phyloP scores from a whole-genome alignment of 768 basidiomycete genomes.

The Kondoa subrosea region DNA sequence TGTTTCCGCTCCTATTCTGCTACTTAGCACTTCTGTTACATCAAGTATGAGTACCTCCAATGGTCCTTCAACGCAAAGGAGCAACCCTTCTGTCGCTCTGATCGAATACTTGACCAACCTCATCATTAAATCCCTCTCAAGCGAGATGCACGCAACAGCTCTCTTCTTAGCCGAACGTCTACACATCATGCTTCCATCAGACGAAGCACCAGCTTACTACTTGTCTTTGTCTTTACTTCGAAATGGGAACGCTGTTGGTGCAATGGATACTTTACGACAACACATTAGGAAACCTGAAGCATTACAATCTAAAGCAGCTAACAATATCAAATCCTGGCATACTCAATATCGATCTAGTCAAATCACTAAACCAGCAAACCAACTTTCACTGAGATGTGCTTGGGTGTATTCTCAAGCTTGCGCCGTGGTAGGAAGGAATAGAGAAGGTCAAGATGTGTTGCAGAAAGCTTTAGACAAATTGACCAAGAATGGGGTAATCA shows the following conservation, averaged over 20 bases:
- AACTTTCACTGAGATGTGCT: slow-evolving; percentile 54
- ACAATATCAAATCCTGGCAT: not conserved
- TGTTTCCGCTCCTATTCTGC: too few relatives aligned
- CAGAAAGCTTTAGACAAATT: slow-evolving; percentile 11
- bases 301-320: not conserved
- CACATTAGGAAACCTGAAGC: slow-evolving; percentile 10
- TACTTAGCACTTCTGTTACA: too few relatives aligned
- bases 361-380: slow-evolving; percentile 42
- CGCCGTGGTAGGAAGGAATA: slow-evolving; percentile 50
- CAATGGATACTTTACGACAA: slow-evolving; percentile 44
- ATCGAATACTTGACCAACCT: slow-evolving; percentile 8
- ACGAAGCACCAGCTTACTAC: slow-evolving; percentile 68
- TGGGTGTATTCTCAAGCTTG: slow-evolving; percentile 67
- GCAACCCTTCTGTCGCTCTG: not conserved
- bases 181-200: slow-evolving; percentile 49
- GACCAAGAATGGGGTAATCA: not conserved
- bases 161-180: slow-evolving; percentile 80
- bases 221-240: slow-evolving; percentile 61
- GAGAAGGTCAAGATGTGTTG: slow-evolving; percentile 42
- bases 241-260: slow-evolving; percentile 56
- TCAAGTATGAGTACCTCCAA: not conserved
- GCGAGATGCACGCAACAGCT: slow-evolving; percentile 40
- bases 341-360: not conserved
- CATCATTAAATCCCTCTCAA: slow-evolving; percentile 7
- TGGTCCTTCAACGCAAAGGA: not conserved